Evolutionary conservation across 208 protist genomes (phyloP).

Genomic region (Sergeia podlipaevii): DNA sequence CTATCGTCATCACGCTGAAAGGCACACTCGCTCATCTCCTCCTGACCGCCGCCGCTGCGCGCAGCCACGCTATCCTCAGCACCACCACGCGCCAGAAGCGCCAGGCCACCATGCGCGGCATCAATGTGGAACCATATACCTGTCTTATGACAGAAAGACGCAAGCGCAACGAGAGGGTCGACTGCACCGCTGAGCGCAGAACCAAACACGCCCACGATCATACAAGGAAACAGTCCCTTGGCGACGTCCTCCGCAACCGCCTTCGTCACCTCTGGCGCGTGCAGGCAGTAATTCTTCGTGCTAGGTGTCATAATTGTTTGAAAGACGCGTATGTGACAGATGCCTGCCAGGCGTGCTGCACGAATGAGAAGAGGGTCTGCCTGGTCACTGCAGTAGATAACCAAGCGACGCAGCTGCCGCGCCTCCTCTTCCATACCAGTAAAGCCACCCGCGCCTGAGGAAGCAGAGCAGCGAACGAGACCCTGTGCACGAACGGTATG

Average conservation of each 20-base stretch:
- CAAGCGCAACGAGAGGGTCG: slow-evolving; percentile 44
- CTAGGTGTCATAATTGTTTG: slow-evolving; percentile 29
- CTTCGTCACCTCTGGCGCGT: slow-evolving; percentile 36
- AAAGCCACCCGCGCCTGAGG: not conserved
- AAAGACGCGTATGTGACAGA: slow-evolving; percentile 47
- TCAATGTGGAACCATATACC: slow-evolving; percentile 78
- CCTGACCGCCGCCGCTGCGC: no score
- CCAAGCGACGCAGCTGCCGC: slow-evolving; percentile 21
- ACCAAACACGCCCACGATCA: slow-evolving; percentile 62
- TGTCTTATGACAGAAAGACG: slow-evolving; percentile 37
- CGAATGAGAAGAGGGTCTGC: slow-evolving; percentile 36
- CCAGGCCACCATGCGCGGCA: slow-evolving; percentile 38
- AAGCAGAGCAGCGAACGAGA: slow-evolving; percentile 24
- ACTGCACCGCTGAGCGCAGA: slow-evolving; percentile 39
- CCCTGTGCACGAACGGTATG: slow-evolving; percentile 49
- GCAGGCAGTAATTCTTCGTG: slow-evolving; percentile 38
- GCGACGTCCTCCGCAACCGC: slow-evolving; percentile 61
- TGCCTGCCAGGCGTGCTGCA: slow-evolving; percentile 50
- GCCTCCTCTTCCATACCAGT: slow-evolving; percentile 18
- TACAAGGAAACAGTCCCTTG: slow-evolving; percentile 46
- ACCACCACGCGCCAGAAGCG: slow-evolving; percentile 16
- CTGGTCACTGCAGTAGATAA: slow-evolving; percentile 74
- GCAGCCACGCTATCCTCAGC: not conserved
- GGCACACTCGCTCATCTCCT: no score
- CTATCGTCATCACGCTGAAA: no score